phyloP scores from a whole-genome alignment of 2,329 filamentous ascomycete genomes.

The Pseudogymnoascus sp. region DNA sequence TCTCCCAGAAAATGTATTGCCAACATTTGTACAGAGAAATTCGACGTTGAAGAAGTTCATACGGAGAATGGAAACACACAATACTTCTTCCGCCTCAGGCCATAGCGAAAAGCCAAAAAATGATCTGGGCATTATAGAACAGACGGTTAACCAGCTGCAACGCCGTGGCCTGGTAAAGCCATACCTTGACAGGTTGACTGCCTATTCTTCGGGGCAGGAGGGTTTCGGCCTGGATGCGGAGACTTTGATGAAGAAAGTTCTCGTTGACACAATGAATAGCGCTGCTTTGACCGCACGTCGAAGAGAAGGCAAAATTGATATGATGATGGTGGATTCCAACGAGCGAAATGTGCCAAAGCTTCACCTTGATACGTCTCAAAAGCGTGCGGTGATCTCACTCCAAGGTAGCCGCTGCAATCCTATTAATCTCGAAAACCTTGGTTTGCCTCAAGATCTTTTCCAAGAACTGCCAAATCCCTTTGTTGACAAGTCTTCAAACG shows the following conservation, averaged over 20 bases:
- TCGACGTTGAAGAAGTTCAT: not conserved
- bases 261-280: not conserved
- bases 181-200: not conserved
- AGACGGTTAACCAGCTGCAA: conserved; percentile 2
- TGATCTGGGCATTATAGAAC: conserved; percentile 1
- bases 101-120: not conserved
- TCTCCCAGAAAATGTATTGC: not conserved
- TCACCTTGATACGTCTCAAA: not conserved
- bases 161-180: not conserved
- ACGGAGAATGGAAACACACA: not conserved
- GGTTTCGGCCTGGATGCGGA: not conserved
- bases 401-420: not conserved
- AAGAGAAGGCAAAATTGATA: not conserved
- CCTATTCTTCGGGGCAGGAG: not conserved
- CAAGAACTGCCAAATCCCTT: not conserved
- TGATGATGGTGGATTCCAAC: not conserved
- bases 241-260: conserved; percentile 3
- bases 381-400: not conserved
- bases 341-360: not conserved
- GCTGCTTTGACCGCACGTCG: not conserved
- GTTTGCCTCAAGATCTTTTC: not conserved
- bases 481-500: not conserved
- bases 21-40: not conserved
- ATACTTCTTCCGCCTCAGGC: no score
- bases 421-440: not conserved